Percentiles rank a stretch among this genome's conserved stretches.
Evolutionary conservation across 2,329 filamentous ascomycete species (phyloP).

Genomic region (Fragosphaeria purpurea): DNA sequence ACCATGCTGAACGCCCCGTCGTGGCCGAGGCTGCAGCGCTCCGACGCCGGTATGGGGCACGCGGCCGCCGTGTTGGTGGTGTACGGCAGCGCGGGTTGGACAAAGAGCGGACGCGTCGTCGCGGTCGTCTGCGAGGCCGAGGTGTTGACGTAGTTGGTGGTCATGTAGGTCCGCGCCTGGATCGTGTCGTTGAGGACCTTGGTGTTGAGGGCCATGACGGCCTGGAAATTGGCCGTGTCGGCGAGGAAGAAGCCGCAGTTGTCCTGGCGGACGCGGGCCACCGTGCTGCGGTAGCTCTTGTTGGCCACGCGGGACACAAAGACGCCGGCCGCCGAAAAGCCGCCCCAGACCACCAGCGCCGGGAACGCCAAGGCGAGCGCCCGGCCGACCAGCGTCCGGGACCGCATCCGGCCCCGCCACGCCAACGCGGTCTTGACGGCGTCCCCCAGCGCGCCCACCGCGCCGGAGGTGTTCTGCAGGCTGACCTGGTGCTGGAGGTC

Average conservation of each 20-base stretch:
- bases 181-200: constrained; percentile 1
- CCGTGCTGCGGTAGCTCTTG: not conserved
- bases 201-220: not conserved
- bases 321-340: not conserved
- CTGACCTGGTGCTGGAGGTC: not conserved
- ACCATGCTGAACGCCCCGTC: not conserved
- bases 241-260: not conserved
- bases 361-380: not conserved
- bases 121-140: not conserved
- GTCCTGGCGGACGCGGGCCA: not conserved
- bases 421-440: not conserved
- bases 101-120: not conserved
- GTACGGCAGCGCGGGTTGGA: not conserved
- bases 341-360: not conserved
- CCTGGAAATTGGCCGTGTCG: not conserved
- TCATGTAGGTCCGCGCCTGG: constrained; percentile 2
- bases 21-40: not conserved
- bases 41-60: not conserved
- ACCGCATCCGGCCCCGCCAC: not conserved
- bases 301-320: not conserved
- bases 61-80: not conserved
- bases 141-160: not conserved
- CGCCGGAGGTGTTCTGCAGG: not conserved
- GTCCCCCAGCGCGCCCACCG: not conserved
- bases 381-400: not conserved